Percentiles rank a stretch among this genome's conserved stretches.
Conservation (phyloP, 1,284 basidiomycete genomes). For the Trichosporon sp. region DNA sequence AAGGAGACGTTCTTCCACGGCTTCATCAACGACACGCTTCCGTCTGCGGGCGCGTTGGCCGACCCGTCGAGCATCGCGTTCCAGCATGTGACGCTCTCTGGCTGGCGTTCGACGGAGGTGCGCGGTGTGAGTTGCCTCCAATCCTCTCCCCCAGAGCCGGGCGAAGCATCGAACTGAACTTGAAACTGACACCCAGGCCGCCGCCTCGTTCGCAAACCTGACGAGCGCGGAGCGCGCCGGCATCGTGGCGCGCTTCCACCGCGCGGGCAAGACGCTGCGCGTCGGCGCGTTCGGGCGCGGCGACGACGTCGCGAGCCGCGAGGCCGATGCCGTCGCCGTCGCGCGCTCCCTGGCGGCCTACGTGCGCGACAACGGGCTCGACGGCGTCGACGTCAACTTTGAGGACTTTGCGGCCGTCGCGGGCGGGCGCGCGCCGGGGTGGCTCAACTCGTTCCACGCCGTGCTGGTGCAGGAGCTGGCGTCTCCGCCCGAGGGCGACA, state of each 20-base stretch:
- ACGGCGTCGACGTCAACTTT: conserved; percentile 51
- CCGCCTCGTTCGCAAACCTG: background rate
- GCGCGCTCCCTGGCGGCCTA: conserved; percentile 32
- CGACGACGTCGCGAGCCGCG: conserved; percentile 36
- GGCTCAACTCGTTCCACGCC: conserved; percentile 32
- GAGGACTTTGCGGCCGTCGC: conserved; percentile 29
- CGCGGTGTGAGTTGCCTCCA: background rate
- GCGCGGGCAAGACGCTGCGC: conserved; percentile 42
- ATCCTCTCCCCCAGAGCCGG: background rate
- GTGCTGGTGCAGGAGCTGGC: conserved; percentile 22
- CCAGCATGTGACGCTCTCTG: background rate
- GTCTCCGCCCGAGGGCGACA: background rate
- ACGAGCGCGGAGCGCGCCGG: background rate
- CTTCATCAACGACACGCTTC: background rate
- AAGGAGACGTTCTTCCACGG: background rate
- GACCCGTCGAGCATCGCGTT: background rate
- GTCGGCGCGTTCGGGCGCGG: conserved; percentile 39
- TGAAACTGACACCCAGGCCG: conserved; percentile 1
- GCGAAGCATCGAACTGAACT: too few species aligned
- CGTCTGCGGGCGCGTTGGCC: background rate
- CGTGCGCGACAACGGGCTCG: conserved; percentile 42
- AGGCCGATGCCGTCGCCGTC: conserved; percentile 27
- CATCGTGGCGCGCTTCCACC: conserved; percentile 37
- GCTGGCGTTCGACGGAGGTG: background rate
- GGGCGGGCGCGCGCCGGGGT: conserved; percentile 7